Evolutionary conservation across 2,329 filamentous ascomycete species (phyloP).

Genomic region (Tolypocladium tropicale): DNA sequence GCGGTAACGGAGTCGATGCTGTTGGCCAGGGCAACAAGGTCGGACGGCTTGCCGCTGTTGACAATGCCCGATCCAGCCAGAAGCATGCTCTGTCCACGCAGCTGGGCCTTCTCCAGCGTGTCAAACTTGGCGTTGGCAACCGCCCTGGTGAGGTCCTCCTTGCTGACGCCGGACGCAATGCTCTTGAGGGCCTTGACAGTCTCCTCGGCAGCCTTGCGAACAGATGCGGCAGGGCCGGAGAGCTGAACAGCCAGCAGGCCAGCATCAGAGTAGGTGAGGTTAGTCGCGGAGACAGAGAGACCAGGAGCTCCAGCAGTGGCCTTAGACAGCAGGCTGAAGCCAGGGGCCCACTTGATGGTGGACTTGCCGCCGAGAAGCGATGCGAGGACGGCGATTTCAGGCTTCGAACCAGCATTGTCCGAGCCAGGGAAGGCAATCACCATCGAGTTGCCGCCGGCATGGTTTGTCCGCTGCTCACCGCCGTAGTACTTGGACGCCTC

Average conservation of each 20-base stretch:
- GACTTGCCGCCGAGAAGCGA: slow-evolving; percentile 85
- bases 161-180: slow-evolving; percentile 65
- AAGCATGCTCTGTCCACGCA: slow-evolving; percentile 66
- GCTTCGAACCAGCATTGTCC: slow-evolving; percentile 72
- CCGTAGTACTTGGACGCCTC: slow-evolving; percentile 79
- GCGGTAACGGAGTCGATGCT: slow-evolving; percentile 70
- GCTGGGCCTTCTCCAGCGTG: slow-evolving; percentile 72
- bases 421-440: slow-evolving; percentile 91
- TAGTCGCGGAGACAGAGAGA: slow-evolving; percentile 61
- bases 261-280: slow-evolving; percentile 84
- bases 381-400: slow-evolving; percentile 78
- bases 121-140: slow-evolving; percentile 89
- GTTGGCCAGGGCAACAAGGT: slow-evolving; percentile 72
- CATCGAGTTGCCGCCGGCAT: slow-evolving; percentile 67
- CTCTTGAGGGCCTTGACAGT: slow-evolving; percentile 75
- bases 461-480: slow-evolving; percentile 83
- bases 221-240: slow-evolving; percentile 60
- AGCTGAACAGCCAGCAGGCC: slow-evolving; percentile 81
- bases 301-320: slow-evolving; percentile 56
- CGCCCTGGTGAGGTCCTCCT: slow-evolving; percentile 86
- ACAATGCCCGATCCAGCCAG: slow-evolving; percentile 78
- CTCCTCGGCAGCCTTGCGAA: slow-evolving; percentile 64
- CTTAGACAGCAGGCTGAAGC: slow-evolving; percentile 85
- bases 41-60: slow-evolving; percentile 70
- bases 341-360: slow-evolving; percentile 89